Base-by-base conservation (phyloP, 2,329 filamentous ascomycete genomes). In the Clarireedia hainanense region DNA sequence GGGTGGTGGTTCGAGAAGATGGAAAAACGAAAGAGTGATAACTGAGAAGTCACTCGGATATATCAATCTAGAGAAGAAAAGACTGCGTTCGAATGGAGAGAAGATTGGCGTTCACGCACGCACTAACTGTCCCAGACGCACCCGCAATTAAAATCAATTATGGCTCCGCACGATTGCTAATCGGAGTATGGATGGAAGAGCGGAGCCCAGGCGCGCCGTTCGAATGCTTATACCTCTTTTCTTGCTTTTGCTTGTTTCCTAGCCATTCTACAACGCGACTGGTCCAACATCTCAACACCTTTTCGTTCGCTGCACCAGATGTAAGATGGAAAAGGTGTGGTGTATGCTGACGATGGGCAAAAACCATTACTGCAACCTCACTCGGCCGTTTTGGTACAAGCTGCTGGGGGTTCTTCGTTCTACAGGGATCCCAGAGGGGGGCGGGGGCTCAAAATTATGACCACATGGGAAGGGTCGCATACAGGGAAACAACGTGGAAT, bases 401-500 rank as follows among this genome's bases (percentile, higher is more conserved):
- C 26, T 15, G 45, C 34, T 24, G 45, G 3, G 9, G 15, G 15
- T 43, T 43, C 52, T 50, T 30, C 46, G 20, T 14, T 42, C 14
- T 42, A 30, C 34, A 34, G 23, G 52, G 34, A 40, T 49, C 17
- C 15, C 30, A 30, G 37, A 24, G 27, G 12, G 26, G 27, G 26
- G 12, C 20, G 27, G 26, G 17, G 37, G 27, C 36, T 36, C 37
- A n/a, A 42, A 36, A 49, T 42, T 10, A 55, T 43, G 30, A 42
- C 37, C 46, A 49, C 52, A 55, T 54, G 51, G 43, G 20, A 48
- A 39, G 36, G 23, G 43, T 48, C 20, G 23, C 37, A 42, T 30
- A 34, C 45, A 43, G 52, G 52, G 46, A 43, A 55, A 47, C 34
- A 55, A 55, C 52, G 52, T 55, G 52, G 52, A 50, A 42, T 7